These are phyloP conservation scores for Dispira parvispora DNA, from an alignment of 192 early-diverging fungal genomes.

Conservation along the genomic window DNA sequence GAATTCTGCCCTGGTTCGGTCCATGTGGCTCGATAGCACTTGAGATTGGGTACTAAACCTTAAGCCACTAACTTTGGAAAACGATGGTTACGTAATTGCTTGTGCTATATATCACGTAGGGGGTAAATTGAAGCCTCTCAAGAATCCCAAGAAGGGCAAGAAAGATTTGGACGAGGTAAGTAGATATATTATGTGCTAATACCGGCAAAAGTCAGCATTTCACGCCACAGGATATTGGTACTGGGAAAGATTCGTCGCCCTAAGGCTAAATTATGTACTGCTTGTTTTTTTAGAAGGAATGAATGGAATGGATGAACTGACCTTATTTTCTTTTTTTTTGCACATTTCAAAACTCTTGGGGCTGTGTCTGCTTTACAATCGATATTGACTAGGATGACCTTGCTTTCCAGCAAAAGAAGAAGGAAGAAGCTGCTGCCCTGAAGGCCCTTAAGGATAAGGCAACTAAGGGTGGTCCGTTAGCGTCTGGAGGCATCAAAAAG, in stretches of 20 bases:
- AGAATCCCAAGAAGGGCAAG: slow-evolving; percentile 2
- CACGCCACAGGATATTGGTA: no score
- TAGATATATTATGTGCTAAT: no score
- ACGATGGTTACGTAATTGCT: background rate
- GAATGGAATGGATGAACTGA: no score
- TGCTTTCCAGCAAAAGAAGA: slow-evolving; percentile 1
- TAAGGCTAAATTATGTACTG: no score
- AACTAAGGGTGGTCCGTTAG: background rate
- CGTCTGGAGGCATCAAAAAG: slow-evolving; percentile 2
- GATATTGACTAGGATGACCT: background rate
- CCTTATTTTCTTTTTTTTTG: no score
- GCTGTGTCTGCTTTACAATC: background rate
- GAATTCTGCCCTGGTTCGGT: background rate
- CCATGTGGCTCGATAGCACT: background rate
- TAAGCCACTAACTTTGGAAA: no score
- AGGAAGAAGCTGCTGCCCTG: slow-evolving; percentile 3
- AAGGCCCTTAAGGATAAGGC: background rate
- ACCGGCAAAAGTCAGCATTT: no score
- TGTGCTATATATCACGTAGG: background rate
- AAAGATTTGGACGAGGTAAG: background rate
- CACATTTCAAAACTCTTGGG: no score
- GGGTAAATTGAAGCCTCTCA: background rate
- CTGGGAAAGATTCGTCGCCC: no score
- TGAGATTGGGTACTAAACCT: no score
- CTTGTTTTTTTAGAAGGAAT: no score